Base-by-base conservation (phyloP, 2,329 filamentous ascomycete species). In the Beauveria caledonica region DNA sequence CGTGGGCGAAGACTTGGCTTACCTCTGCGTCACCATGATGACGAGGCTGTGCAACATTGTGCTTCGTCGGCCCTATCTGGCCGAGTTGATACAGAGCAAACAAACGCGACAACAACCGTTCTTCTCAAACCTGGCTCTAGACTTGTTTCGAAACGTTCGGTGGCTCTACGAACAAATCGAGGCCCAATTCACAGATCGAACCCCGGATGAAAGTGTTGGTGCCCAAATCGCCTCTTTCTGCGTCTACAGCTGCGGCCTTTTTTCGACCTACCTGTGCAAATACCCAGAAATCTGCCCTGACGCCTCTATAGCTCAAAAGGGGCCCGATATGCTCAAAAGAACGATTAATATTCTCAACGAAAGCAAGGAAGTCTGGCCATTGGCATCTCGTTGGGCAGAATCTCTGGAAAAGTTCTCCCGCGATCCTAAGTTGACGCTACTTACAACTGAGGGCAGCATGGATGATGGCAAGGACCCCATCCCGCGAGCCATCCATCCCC, bases 1-100 rank as follows among this genome's bases (percentile, higher is more conserved):
- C 0, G 74, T 77, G n/a, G 73, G 73, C 2, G 74, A 79, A 56
- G 80, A 84, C 55, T 63, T 84, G 65, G 79, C 78, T 1, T 84
- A 84, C 66, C 73, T 83, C 11, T 78, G 78, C 46, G 76, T 83
- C 5, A 82, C 80, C 4, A 82, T 82, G 72, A 77, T 80, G 58
- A 76, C 79, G 2, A 76, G 81, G 3, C 75, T 84, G 5, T 83
- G 80, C 67, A 81, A 84, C 61, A 83, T 84, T 58, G 77, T 84
- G 15, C 69, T 83, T 23, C 76, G 81, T 19, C 79, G 80, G 58
- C 76, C 79, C n/a, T 83, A 83, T 65, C 66, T 83, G 48, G 71
- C 74, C 51, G 77, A 82, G 33, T 77, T 80, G 64, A 74, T 80
- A 48, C 74, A 73, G 5, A 65, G 74, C 39, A 73, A 75, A 19